Percentiles rank a stretch among this genome's conserved stretches.
Evolutionary conservation across 23 red algal species (phyloP).

Genomic region (Pyropia yezoensis): DNA sequence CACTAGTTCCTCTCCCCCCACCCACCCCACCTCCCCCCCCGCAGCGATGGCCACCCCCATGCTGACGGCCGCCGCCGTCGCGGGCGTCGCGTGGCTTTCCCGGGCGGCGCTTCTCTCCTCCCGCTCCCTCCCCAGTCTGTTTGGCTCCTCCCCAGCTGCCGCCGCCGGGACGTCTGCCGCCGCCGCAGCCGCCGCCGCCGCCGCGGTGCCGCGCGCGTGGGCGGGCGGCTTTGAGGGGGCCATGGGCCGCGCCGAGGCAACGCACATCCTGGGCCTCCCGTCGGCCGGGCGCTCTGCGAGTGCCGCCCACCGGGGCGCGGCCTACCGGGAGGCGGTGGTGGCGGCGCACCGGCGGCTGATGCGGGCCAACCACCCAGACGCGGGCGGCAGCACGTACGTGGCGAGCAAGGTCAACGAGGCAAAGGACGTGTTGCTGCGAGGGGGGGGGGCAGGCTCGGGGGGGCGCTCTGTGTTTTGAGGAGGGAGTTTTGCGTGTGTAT

Average conservation of each 20-base stretch:
- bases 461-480: no score
- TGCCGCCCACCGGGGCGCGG: conserved; percentile 29
- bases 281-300: no score
- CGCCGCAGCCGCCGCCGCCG: conserved; percentile 28
- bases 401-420: conserved; percentile 98
- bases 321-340: conserved; percentile 66
- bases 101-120: conserved; percentile 36
- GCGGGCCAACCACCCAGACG: conserved; percentile 93
- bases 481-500: no score
- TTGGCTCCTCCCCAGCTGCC: neutral
- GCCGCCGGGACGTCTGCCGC: conserved; percentile 14
- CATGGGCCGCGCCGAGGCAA: conserved; percentile 64
- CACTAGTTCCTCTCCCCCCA: neutral
- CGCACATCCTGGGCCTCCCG: conserved; percentile 70
- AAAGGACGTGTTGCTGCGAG: conserved; percentile 79
- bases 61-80: conserved; percentile 73
- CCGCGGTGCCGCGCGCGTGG: conserved; percentile 21
- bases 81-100: conserved; percentile 73
- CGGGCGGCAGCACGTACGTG: conserved; percentile 84
- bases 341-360: conserved; percentile 85
- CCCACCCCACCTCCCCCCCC: neutral
- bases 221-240: conserved; percentile 65
- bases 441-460: conserved; percentile 6
- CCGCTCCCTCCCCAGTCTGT: conserved; percentile 1
- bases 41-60: conserved; percentile 65